Percentiles rank a stretch among this genome's conserved stretches.
These are phyloP conservation scores for Gypsophila paniculata DNA, from an alignment of 179 eudicot genomes.

Conservation along the genomic window DNA sequence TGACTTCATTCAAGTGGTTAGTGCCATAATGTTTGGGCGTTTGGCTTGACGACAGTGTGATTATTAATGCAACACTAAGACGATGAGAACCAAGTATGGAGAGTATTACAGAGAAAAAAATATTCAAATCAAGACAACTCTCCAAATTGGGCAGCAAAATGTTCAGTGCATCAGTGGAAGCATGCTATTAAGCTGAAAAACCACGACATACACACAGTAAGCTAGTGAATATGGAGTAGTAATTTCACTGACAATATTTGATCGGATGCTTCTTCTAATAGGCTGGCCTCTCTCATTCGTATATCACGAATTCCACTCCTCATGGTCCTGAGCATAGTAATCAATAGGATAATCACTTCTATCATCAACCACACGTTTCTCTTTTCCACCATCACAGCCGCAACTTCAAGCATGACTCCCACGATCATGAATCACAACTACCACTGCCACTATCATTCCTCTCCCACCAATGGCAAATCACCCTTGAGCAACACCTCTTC, in stretches of 20 bases:
- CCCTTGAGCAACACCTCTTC: constrained; percentile 94
- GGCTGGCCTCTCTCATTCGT: constrained; percentile 51
- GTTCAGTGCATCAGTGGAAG: constrained; percentile 4
- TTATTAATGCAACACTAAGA: too few species aligned
- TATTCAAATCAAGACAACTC: constrained; percentile 24
- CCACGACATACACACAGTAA: not conserved
- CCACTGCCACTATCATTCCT: constrained; percentile 28
- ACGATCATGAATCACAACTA: constrained; percentile 19
- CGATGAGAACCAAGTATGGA: too few species aligned
- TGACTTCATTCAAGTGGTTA: not conserved
- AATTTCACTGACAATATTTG: constrained; percentile 33
- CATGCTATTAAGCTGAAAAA: not conserved
- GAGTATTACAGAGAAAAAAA: constrained; percentile 14
- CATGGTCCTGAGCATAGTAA: constrained; percentile 87
- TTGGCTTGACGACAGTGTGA: not conserved
- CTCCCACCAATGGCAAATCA: constrained; percentile 94
- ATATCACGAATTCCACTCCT: constrained; percentile 80
- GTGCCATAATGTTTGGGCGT: not conserved
- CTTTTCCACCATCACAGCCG: constrained; percentile 33
- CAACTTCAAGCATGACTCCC: constrained; percentile 39
- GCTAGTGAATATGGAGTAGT: constrained; percentile 17
- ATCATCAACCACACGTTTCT: constrained; percentile 22
- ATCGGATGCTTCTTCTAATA: constrained; percentile 29
- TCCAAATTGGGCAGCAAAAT: constrained; percentile 20
- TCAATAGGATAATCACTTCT: constrained; percentile 81